These are phyloP conservation scores for Sclerotinia glacialis DNA, from an alignment of 2,329 filamentous ascomycete species.

Conservation along the genomic window DNA sequence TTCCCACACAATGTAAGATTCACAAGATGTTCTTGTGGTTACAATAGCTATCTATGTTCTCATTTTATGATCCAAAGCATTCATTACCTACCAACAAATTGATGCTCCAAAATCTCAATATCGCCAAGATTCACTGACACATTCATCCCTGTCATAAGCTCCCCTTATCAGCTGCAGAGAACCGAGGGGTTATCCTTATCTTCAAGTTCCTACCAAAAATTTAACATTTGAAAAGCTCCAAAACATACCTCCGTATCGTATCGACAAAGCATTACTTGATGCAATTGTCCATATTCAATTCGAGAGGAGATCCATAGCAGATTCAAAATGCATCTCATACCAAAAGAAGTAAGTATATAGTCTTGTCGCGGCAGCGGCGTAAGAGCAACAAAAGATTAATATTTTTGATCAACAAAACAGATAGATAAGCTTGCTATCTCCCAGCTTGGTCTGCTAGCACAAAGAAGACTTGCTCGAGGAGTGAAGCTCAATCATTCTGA, in stretches of 20 bases:
- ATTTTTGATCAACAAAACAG: constrained; percentile 46
- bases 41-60: too few relatives aligned
- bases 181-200: constrained; percentile 2
- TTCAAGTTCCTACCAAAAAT: neutral
- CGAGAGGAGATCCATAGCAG: neutral
- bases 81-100: neutral
- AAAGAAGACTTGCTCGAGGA: constrained; percentile 81
- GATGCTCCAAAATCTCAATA: neutral
- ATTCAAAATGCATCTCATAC: constrained; percentile 47
- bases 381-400: constrained; percentile 3
- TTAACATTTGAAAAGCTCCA: neutral
- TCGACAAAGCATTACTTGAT: neutral
- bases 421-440: constrained; percentile 95
- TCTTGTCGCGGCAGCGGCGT: neutral
- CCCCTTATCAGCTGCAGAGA: constrained; percentile 1
- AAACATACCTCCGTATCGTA: neutral
- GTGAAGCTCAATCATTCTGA: constrained; percentile 88
- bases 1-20: too few relatives aligned
- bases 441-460: constrained; percentile 82
- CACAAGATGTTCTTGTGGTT: too few relatives aligned
- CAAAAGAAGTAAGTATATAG: constrained; percentile 46
- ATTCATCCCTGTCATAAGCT: constrained; percentile 13
- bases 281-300: constrained; percentile 11
- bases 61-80: neutral
- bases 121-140: constrained; percentile 3